Base-by-base conservation (phyloP, 768 basidiomycete genomes). In the Phylloporus rhodoxanthus region DNA sequence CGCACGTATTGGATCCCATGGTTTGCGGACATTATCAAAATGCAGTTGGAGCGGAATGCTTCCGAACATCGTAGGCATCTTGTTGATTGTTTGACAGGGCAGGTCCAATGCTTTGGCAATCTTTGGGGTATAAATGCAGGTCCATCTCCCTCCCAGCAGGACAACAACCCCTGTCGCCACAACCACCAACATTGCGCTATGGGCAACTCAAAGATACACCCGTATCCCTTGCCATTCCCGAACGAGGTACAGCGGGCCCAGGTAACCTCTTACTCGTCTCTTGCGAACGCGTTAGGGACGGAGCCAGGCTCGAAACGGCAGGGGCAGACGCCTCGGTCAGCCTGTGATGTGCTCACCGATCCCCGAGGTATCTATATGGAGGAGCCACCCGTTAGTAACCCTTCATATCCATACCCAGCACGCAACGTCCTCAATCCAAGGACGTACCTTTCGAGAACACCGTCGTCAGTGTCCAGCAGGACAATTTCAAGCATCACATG, bases 361-460 rank as follows among this genome's bases (percentile, higher is more conserved):
- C 38, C 47, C 33, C 47, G 45, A 44, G 6, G 53, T 15, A 56
- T 66, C 33, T 66, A 64, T 36, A 20, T 50, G 10, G 23, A 48
- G 11, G 41, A 14, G 8, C 48, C 54, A 23, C 64, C 62, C 7
- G 36, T 62, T 50, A 54, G 21, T 8, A 59, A 50, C 17, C 53
- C 56, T 23, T 45, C 51, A 20, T 68, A 66, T 45, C 65, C 65
- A 34, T 66, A 67, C 34, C 66, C 64, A 4, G 62, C 55, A 23
- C 55, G 65, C 25, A 68, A 67, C 43, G 54, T 65, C 25, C 26
- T 68, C 0, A 61, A 68, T 38, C 52, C 59, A 23, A 51, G 43
- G 14, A 46, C 64, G 5, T 66, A 57, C 44, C 39, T 28, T 19
- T 33, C 47, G 21, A 48, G 38, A 15, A 50, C 45, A 13, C 45